Conservation (phyloP, 2,329 filamentous ascomycete genomes). For the Diaporthe helianthi region DNA sequence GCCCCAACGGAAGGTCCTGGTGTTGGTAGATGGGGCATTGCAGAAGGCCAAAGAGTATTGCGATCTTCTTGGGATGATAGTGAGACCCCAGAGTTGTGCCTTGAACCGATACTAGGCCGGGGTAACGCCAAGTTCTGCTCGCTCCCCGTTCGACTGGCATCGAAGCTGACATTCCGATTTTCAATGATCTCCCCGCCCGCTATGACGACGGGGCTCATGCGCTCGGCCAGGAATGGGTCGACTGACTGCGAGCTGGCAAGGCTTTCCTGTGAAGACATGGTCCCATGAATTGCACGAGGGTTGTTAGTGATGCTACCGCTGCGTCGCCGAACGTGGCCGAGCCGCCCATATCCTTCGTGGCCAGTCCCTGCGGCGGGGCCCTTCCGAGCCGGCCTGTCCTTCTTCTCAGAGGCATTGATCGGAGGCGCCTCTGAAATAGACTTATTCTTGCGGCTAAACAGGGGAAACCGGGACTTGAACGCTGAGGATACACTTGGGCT, state of each 20-base stretch:
- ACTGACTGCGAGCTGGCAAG: conserved; percentile 50
- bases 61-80: conserved; percentile 50
- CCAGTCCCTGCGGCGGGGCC: conserved; percentile 92
- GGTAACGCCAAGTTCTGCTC: conserved; percentile 52
- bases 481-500: conserved; percentile 62
- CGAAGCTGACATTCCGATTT: conserved; percentile 62
- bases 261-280: conserved; percentile 60
- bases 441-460: conserved; percentile 79
- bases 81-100: conserved; percentile 50
- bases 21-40: conserved; percentile 51
- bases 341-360: conserved; percentile 82
- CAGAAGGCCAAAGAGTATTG: conserved; percentile 61
- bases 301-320: conserved; percentile 65
- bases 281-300: conserved; percentile 52
- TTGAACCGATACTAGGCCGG: conserved; percentile 54
- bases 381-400: conserved; percentile 68
- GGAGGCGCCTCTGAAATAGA: conserved; percentile 56
- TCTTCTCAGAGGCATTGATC: conserved; percentile 53
- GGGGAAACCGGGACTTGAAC: conserved; percentile 72
- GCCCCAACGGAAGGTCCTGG: conserved; percentile 39
- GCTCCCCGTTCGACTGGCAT: conserved; percentile 57
- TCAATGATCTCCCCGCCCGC: conserved; percentile 68
- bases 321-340: conserved; percentile 67
- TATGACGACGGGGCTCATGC: conserved; percentile 72
- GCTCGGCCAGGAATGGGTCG: conserved; percentile 66